phyloP scores from a whole-genome alignment of 805 yeast genomes.

The Nakazawaea ernobii region DNA sequence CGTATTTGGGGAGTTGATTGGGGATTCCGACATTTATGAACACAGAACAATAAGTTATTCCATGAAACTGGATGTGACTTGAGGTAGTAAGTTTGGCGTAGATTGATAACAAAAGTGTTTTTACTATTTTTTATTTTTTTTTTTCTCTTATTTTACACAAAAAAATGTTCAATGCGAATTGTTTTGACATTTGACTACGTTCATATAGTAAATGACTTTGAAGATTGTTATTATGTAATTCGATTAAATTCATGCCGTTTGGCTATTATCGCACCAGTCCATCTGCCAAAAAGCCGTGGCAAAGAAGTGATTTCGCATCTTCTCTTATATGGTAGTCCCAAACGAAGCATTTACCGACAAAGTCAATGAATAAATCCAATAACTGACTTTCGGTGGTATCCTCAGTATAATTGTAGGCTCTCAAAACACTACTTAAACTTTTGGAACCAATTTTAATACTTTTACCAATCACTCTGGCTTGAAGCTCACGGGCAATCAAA shows the following conservation, averaged over 20 bases:
- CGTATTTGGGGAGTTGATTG: conserved; percentile 9
- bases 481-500: conserved; percentile 16
- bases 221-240: too few relatives aligned
- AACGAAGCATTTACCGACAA: conserved; percentile 24
- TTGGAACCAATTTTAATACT: conserved; percentile 14
- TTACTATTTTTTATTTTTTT: too few relatives aligned
- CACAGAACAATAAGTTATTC: background rate
- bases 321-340: conserved; percentile 31
- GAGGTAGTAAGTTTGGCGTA: too few relatives aligned
- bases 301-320: conserved; percentile 21
- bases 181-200: background rate
- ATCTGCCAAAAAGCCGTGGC: conserved; percentile 21
- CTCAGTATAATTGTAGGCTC: conserved; percentile 12
- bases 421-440: conserved; percentile 16
- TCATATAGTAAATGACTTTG: too few relatives aligned
- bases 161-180: too few relatives aligned
- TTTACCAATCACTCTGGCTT: conserved; percentile 13
- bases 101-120: too few relatives aligned
- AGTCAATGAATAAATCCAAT: conserved; percentile 18
- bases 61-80: too few relatives aligned
- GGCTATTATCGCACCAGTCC: background rate
- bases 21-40: background rate
- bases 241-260: background rate
- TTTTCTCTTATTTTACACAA: too few relatives aligned
- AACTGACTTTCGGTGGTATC: conserved; percentile 9